phyloP scores from a whole-genome alignment of 2,329 filamentous ascomycete species.

The Reticulascus tulasneorum region DNA sequence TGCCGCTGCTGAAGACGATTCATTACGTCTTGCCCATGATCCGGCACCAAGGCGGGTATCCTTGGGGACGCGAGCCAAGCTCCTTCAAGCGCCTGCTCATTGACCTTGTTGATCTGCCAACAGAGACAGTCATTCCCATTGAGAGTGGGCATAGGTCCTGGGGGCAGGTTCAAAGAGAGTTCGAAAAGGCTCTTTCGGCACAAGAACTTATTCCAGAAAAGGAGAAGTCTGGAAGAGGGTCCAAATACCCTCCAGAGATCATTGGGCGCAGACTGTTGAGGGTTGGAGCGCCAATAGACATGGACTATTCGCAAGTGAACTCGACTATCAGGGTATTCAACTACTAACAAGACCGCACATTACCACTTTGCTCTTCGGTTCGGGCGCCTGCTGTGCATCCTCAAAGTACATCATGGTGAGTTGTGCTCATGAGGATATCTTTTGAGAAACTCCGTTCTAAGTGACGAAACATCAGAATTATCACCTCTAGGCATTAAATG shows the following conservation, averaged over 20 bases:
- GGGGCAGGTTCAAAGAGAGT: constrained; percentile 14
- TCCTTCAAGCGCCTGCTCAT: constrained; percentile 13
- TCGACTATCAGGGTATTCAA: constrained; percentile 15
- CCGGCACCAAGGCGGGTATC: constrained; percentile 20
- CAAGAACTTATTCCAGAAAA: too few species aligned
- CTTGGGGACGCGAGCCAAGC: constrained; percentile 23
- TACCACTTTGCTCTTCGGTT: too few species aligned
- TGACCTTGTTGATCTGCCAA: constrained; percentile 17
- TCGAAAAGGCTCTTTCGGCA: too few species aligned
- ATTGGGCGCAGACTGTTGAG: constrained; percentile 14
- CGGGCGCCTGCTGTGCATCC: too few species aligned
- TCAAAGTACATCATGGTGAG: too few species aligned
- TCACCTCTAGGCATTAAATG: too few species aligned
- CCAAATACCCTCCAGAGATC: constrained; percentile 5
- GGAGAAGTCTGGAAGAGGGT: constrained; percentile 7
- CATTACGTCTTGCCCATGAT: constrained; percentile 22
- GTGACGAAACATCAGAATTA: too few species aligned
- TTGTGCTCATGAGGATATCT: too few species aligned
- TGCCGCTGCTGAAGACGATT: constrained; percentile 19
- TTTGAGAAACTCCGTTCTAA: too few species aligned
- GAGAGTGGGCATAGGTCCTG: constrained; percentile 12
- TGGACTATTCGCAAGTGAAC: too few species aligned
- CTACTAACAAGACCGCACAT: too few species aligned
- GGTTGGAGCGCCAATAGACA: constrained; percentile 10
- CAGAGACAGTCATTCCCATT: constrained; percentile 19